Percentiles rank a stretch among this genome's conserved stretches.
Conservation (phyloP, 306 rosid species). For the Alnus glutinosa region DNA sequence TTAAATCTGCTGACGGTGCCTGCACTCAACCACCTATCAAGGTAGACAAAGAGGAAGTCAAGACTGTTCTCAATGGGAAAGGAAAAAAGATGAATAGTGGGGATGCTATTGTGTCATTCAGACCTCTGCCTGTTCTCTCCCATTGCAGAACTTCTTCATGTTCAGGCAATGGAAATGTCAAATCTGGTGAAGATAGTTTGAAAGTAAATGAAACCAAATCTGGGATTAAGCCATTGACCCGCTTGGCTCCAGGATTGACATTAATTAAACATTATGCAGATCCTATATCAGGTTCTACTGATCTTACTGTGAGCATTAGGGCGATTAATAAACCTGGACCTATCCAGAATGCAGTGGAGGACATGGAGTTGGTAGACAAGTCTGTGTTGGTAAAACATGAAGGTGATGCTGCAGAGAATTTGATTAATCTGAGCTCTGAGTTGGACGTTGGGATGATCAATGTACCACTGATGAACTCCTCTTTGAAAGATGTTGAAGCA, state of each 20-base stretch:
- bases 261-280: slow-evolving; percentile 33
- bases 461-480: slow-evolving; percentile 28
- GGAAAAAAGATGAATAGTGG: slow-evolving; percentile 24
- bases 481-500: slow-evolving; percentile 29
- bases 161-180: slow-evolving; percentile 29
- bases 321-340: slow-evolving; percentile 25
- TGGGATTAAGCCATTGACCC: slow-evolving; percentile 36
- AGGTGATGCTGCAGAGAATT: slow-evolving; percentile 27
- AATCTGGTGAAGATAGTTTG: slow-evolving; percentile 36
- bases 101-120: slow-evolving; percentile 22
- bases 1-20: slow-evolving; percentile 26
- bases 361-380: slow-evolving; percentile 24
- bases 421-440: slow-evolving; percentile 22
- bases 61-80: slow-evolving; percentile 17
- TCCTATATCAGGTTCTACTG: slow-evolving; percentile 33
- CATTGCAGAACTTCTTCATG: slow-evolving; percentile 40
- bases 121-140: slow-evolving; percentile 34
- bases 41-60: slow-evolving; percentile 12
- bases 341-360: slow-evolving; percentile 33
- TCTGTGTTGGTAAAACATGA: slow-evolving; percentile 22
- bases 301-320: slow-evolving; percentile 34
- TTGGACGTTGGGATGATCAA: slow-evolving; percentile 30
- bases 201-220: slow-evolving; percentile 27
- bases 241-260: slow-evolving; percentile 38
- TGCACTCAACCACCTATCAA: slow-evolving; percentile 35